Percentiles rank a stretch among this genome's conserved stretches.
Conservation (phyloP, 2,329 filamentous ascomycete genomes). For the Chaetomium sp. region DNA sequence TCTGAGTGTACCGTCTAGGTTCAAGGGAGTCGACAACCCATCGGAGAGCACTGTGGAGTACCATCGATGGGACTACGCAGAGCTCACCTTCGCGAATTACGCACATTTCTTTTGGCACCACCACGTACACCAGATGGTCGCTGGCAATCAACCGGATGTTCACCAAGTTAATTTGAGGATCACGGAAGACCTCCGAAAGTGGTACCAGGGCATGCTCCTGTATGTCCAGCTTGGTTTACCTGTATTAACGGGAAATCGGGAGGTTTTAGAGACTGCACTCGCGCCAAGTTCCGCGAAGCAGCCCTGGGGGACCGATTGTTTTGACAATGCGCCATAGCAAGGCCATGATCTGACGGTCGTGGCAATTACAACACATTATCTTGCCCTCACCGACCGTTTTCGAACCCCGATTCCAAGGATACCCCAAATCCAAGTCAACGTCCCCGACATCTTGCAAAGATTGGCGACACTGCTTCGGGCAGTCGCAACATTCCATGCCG, state of each 20-base stretch:
- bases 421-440: neutral
- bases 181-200: neutral
- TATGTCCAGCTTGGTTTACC: neutral
- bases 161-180: too few relatives aligned
- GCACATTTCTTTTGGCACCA: slow-evolving; percentile 12
- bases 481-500: slow-evolving; percentile 1
- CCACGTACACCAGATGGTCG: neutral
- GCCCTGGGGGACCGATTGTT: neutral
- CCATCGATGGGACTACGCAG: slow-evolving; percentile 14
- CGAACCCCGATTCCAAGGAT: slow-evolving; percentile 2
- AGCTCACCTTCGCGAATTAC: slow-evolving; percentile 15
- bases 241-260: neutral
- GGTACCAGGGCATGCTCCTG: slow-evolving; percentile 5
- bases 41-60: neutral
- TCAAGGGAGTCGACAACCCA: neutral
- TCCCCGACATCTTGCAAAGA: neutral
- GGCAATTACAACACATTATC: neutral
- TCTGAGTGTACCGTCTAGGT: slow-evolving; percentile 8
- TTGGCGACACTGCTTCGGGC: slow-evolving; percentile 3
- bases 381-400: slow-evolving; percentile 1
- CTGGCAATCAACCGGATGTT: too few relatives aligned
- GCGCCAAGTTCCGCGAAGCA: neutral
- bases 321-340: slow-evolving; percentile 4
- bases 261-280: neutral
- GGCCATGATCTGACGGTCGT: neutral